These are phyloP conservation scores for Ceratobasidium sp. DNA, from an alignment of 1,284 basidiomycete species.

Conservation along the genomic window DNA sequence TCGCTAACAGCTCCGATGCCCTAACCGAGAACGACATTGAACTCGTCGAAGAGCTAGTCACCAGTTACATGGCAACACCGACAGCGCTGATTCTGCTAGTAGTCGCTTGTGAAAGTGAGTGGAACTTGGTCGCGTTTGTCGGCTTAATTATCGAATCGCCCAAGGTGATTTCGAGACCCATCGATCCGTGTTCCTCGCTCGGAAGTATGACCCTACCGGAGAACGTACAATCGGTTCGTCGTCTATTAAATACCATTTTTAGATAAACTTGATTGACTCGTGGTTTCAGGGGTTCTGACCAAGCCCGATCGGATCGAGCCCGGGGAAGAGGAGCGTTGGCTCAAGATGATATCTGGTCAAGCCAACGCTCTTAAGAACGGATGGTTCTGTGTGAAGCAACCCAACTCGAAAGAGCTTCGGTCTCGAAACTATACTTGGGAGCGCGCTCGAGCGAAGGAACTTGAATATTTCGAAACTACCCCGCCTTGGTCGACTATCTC, in stretches of 20 bases:
- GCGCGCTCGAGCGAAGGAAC: slow-evolving; percentile 71
- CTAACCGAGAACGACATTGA: slow-evolving; percentile 69
- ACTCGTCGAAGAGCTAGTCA: slow-evolving; percentile 71
- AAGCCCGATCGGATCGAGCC: slow-evolving; percentile 79
- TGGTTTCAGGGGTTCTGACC: slow-evolving; percentile 76
- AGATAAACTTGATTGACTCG: not conserved
- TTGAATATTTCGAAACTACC: slow-evolving; percentile 72
- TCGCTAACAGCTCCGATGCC: slow-evolving; percentile 67
- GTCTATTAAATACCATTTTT: too few species aligned
- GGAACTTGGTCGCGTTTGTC: slow-evolving; percentile 12
- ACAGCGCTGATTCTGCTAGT: slow-evolving; percentile 78
- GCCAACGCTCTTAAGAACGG: slow-evolving; percentile 69
- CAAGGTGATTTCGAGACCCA: slow-evolving; percentile 83
- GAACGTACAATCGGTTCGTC: slow-evolving; percentile 75
- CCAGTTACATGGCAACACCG: slow-evolving; percentile 69
- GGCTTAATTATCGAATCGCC: not conserved
- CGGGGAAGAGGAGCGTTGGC: slow-evolving; percentile 74
- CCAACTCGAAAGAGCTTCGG: slow-evolving; percentile 67
- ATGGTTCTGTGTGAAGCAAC: slow-evolving; percentile 83
- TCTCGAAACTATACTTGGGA: slow-evolving; percentile 67
- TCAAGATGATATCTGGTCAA: slow-evolving; percentile 70
- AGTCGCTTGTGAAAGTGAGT: slow-evolving; percentile 78
- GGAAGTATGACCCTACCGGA: slow-evolving; percentile 69
- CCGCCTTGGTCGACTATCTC: slow-evolving; percentile 71
- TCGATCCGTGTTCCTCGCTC: slow-evolving; percentile 71